Evolutionary conservation across 2,329 filamentous ascomycete species (phyloP), one percentile per base, ranked within the genome.

Genomic region (Rhinocladiella mackenziei): DNA sequence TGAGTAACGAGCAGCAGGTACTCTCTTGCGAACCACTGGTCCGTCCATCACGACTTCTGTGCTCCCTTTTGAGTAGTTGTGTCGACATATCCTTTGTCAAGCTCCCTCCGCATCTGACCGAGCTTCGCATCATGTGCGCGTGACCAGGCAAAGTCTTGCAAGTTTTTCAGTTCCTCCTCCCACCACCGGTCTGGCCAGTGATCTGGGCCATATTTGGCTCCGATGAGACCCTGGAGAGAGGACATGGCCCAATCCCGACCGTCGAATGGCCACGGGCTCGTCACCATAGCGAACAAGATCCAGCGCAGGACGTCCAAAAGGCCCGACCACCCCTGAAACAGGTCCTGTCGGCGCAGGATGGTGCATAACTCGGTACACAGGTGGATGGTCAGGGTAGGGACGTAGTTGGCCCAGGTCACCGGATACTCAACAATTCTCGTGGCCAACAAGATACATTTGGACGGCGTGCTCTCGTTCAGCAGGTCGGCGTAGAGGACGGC

Each of bases 401-500:
- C 32, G 13, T 43, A 36, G 25, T 43, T 43, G 11, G 30, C 30
- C 39, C 39, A 43, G 8, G 39, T 43, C 10, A 43, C 39, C 3
- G 39, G 39, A 36, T 43, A 43, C 13, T 43, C 39, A 15, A 36
- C 32, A 25, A 43, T 43, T n/a, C 39, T 26, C 9, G 31, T 29
- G 4, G 39, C 39, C 30, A 34, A 8, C 39, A 43, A 36, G 31
- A 36, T 20, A 25, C 39, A 43, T 20, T 31, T 43, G 3, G 30
- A 26, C 8, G 23, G 30, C 3, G 32, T 36, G 25, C 36, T 31
- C 15, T 43, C 18, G n/a, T 35, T 6, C 30, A 34, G 32, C 15
- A 35, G 35, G 3, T 28, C 15, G 10, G 30, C 18, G 29, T 43
- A 30, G n/a, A 43, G 13, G 14, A 43, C 26, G 3, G 39, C 22